Conservation (phyloP, 2,329 filamentous ascomycete species). For the Colletotrichum sp. region DNA sequence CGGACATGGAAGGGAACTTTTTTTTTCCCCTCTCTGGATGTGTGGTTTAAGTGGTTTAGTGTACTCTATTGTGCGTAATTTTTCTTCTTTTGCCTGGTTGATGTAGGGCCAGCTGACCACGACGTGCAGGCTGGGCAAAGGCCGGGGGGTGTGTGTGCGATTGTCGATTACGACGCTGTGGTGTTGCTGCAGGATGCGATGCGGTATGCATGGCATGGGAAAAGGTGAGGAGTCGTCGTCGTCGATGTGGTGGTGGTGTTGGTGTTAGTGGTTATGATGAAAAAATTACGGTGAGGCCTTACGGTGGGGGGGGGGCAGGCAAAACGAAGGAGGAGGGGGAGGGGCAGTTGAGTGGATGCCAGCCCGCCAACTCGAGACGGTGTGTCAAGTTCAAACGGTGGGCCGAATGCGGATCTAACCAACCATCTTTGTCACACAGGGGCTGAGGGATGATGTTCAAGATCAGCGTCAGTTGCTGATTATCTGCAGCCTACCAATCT, state of each 20-base stretch:
- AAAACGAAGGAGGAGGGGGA: background rate
- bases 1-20: background rate
- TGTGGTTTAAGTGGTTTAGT: too few species aligned
- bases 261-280: background rate
- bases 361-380: background rate
- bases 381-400: background rate
- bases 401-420: background rate
- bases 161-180: background rate
- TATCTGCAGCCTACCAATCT: background rate
- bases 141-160: background rate
- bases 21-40: background rate
- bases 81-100: background rate
- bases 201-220: background rate
- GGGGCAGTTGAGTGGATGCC: background rate
- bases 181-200: background rate
- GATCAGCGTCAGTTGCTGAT: background rate
- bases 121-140: conserved; percentile 7
- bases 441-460: background rate
- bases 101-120: conserved; percentile 8
- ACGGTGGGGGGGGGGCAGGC: background rate
- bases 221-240: background rate
- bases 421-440: background rate
- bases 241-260: background rate
- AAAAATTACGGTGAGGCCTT: conserved; percentile 2
- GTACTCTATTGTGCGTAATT: background rate